Conservation (phyloP, 2,329 filamentous ascomycete species). For the Colletotrichum sp. region DNA sequence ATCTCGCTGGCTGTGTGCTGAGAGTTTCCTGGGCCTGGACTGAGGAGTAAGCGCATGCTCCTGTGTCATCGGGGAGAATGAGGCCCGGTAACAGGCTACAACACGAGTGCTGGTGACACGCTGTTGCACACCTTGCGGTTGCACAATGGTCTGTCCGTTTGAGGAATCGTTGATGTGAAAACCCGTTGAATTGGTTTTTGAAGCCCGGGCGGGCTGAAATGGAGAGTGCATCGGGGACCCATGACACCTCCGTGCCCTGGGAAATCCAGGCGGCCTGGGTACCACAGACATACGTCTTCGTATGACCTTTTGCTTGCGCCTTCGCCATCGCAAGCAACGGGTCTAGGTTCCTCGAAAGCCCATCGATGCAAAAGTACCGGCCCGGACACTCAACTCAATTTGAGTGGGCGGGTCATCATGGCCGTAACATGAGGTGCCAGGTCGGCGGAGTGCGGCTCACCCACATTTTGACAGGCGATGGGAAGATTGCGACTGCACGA, state of each 20-base stretch:
- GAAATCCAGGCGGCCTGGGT: neutral
- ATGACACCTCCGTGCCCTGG: neutral
- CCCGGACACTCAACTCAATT: neutral
- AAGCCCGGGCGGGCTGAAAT: neutral
- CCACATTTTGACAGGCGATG: slow-evolving; percentile 4
- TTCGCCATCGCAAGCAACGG: neutral
- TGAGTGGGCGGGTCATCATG: neutral
- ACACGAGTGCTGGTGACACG: slow-evolving; percentile 9
- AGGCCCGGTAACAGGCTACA: neutral
- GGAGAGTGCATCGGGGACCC: neutral
- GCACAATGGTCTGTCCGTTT: neutral
- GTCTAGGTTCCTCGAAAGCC: neutral
- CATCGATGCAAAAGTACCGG: neutral
- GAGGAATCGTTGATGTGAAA: neutral
- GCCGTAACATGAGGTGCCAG: neutral
- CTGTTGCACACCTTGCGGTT: neutral
- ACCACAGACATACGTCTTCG: neutral
- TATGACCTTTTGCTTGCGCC: neutral
- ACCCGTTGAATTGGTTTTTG: neutral
- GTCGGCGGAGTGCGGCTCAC: neutral
- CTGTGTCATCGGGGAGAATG: neutral
- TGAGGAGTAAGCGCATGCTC: neutral
- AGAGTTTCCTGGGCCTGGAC: neutral
- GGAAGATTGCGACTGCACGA: neutral
- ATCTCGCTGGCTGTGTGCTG: neutral